Evolutionary conservation across 768 basidiomycete genomes (phyloP).

Genomic region (Stropharia rugosoannulata): DNA sequence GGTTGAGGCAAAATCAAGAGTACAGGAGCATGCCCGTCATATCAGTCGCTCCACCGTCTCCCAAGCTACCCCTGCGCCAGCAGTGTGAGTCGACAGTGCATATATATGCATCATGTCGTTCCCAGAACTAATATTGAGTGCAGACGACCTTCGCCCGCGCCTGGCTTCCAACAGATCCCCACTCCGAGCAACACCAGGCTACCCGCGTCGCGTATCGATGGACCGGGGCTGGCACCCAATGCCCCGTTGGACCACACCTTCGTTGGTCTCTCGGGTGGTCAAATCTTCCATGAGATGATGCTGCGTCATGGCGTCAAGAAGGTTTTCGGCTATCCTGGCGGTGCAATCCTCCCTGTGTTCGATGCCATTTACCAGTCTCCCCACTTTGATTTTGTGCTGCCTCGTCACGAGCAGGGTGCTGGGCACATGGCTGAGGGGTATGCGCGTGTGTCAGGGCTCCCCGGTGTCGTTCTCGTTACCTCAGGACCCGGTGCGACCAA

Average conservation of each 20-base stretch:
- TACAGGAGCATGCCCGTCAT: slow-evolving; percentile 72
- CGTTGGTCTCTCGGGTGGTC: slow-evolving; percentile 90
- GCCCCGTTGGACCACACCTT: slow-evolving; percentile 77
- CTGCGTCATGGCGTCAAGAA: slow-evolving; percentile 94
- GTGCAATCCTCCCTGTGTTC: slow-evolving; percentile 98
- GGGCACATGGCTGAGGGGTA: slow-evolving; percentile 99
- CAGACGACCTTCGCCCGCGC: slow-evolving; percentile 66
- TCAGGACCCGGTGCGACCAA: slow-evolving; percentile 98
- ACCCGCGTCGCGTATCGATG: slow-evolving; percentile 29
- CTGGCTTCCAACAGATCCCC: slow-evolving; percentile 45
- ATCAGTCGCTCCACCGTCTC: slow-evolving; percentile 67
- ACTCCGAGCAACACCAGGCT: slow-evolving; percentile 33
- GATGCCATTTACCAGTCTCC: slow-evolving; percentile 97
- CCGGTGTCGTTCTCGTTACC: slow-evolving; percentile 96
- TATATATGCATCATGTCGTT: slow-evolving; percentile 1
- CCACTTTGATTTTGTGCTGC: slow-evolving; percentile 93
- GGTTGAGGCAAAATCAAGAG: slow-evolving; percentile 79
- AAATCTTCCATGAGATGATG: slow-evolving; percentile 99
- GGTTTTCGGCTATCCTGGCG: slow-evolving; percentile 97
- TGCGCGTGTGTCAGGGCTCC: slow-evolving; percentile 95
- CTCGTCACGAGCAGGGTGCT: slow-evolving; percentile 96
- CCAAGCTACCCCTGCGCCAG: slow-evolving; percentile 60
- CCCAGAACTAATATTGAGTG: background rate
- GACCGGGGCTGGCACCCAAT: slow-evolving; percentile 41
- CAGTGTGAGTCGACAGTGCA: slow-evolving; percentile 45